Evolutionary conservation across 1,139 yeast species (phyloP), one percentile per base, ranked within the genome.

Genomic region (Geotrichum restrictum): DNA sequence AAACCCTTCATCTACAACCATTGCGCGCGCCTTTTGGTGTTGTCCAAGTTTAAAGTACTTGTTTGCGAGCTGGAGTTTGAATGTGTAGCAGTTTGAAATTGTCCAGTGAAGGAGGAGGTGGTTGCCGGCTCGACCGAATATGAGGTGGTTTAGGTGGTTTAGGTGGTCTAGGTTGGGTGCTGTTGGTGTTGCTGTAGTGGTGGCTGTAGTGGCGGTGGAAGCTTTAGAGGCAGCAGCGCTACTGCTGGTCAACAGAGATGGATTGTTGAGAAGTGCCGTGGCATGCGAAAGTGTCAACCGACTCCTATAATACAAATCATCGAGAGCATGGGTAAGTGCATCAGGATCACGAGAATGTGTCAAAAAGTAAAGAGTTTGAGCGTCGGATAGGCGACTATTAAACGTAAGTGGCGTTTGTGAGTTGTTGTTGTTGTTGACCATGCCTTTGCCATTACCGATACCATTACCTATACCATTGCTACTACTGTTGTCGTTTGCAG

Each of bases 51-150:
- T 50, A 61, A 63, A 64, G 49, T 56, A 59, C 45, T 60, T 59
- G 49, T 64, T 63, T 7, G 68, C 66, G 8, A 60, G 48, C 33
- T 59, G 62, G 18, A 64, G 51, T 31, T 58, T 54, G 38, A 64
- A 62, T 6, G 54, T 56, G 37, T 59, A 60, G 32, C 52, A 51
- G 38, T 60, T 64, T n/a, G 56, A 48, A 7, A 45, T 52, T 10
- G 60, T 42, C 67, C 66, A 64, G 45, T 54, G 49, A 21, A 58
- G 49, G 3, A 62, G 55, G 24, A n/a, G n/a, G n/a, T n/a, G n/a
- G n/a, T n/a, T n/a, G n/a, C n/a, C n/a, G n/a, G n/a, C 63, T 2
- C 62, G 61, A 14, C 55, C 54, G 29, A 49, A 51, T 7, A 62
- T 56, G 21, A 58, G 51, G 22, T 52, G 56, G 36, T 49, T 54